Evolutionary conservation across 371 early-diverging fungal species (phyloP).

Genomic region (Mucor lusitanicus): DNA sequence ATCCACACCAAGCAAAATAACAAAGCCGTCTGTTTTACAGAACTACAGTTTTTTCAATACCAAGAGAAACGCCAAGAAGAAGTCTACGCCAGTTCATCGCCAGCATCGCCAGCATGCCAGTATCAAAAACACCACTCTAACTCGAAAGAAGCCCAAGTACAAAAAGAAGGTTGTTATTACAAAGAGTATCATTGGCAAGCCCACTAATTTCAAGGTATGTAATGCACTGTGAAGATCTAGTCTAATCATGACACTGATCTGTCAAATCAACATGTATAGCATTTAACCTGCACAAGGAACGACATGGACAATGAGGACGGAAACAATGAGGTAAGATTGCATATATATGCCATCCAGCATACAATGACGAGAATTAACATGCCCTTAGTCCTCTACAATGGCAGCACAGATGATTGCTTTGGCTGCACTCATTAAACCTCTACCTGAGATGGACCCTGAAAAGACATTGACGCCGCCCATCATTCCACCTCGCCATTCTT

Average conservation of each 20-base stretch:
- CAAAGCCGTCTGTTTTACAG: not conserved
- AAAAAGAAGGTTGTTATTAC: constrained; percentile 8
- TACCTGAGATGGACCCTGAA: not conserved
- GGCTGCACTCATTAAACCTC: constrained; percentile 6
- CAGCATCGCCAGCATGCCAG: not conserved
- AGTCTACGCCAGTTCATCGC: not conserved
- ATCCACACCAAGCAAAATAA: not conserved
- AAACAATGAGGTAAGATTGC: not conserved
- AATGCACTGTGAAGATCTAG: not conserved
- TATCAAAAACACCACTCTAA: not conserved
- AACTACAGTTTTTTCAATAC: constrained; percentile 22
- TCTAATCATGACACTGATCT: not conserved
- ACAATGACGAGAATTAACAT: not conserved
- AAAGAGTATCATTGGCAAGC: constrained; percentile 26
- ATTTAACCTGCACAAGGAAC: constrained; percentile 3
- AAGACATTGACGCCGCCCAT: not conserved
- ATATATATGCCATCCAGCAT: not conserved
- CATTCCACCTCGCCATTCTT: constrained; percentile 6
- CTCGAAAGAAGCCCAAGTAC: not conserved
- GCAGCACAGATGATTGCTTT: constrained; percentile 8
- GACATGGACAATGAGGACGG: not conserved
- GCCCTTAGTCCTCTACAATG: not conserved
- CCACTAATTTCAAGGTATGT: constrained; percentile 26
- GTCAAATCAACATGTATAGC: not conserved
- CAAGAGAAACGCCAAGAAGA: not conserved